phyloP scores from a whole-genome alignment of 768 basidiomycete genomes.

The Arthromyces matolae region DNA sequence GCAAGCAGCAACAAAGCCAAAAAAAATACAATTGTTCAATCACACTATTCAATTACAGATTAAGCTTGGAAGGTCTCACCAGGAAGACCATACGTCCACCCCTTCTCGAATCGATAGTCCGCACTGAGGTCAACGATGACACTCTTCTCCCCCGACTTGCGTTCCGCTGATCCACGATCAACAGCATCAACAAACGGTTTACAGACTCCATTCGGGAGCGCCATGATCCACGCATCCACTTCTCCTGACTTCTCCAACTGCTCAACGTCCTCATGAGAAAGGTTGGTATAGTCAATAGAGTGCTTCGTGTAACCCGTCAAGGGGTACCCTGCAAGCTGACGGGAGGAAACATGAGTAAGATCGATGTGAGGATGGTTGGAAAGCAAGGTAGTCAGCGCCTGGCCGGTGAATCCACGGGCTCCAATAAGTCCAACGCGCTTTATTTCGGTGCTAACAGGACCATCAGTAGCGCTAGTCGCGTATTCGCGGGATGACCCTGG shows the following conservation, averaged over 20 bases:
- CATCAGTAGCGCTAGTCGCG: constrained; percentile 55
- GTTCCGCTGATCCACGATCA: constrained; percentile 66
- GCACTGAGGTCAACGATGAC: constrained; percentile 92
- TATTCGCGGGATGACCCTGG: constrained; percentile 69
- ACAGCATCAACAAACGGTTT: constrained; percentile 97
- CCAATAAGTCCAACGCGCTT: constrained; percentile 95
- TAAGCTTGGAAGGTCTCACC: constrained; percentile 68
- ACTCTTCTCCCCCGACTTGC: constrained; percentile 52
- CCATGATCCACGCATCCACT: constrained; percentile 99
- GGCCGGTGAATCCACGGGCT: constrained; percentile 93
- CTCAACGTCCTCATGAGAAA: constrained; percentile 75
- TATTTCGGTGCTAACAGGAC: constrained; percentile 47
- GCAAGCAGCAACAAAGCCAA: constrained; percentile 23
- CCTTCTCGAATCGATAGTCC: constrained; percentile 91
- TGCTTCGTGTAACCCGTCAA: constrained; percentile 81
- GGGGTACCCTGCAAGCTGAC: constrained; percentile 82
- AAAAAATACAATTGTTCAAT: constrained; percentile 28
- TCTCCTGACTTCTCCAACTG: constrained; percentile 84
- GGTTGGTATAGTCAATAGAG: constrained; percentile 71
- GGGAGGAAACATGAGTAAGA: constrained; percentile 94
- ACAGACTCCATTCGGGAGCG: constrained; percentile 94
- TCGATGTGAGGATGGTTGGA: constrained; percentile 84
- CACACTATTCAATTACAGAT: constrained; percentile 25
- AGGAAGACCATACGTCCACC: constrained; percentile 97
- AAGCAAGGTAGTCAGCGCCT: constrained; percentile 84